phyloP scores from a whole-genome alignment of 148 eudicot genomes.

The Fallopia convolvulus region DNA sequence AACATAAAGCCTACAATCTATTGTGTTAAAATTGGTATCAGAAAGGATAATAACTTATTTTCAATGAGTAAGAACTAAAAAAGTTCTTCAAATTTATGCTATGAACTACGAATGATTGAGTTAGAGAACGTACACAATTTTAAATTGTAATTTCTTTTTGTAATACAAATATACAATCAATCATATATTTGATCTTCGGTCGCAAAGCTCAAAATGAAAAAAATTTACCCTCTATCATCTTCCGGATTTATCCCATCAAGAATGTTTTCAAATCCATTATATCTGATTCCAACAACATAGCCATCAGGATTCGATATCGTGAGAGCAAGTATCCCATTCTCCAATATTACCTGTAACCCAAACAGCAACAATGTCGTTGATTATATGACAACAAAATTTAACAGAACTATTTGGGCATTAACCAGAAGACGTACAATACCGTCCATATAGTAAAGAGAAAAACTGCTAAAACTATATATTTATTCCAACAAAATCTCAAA shows the following conservation, averaged over 20 bases:
- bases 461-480: too few relatives aligned
- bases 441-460: too few relatives aligned
- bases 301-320: slow-evolving; percentile 58
- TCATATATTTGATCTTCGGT: neutral
- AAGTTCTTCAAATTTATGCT: neutral
- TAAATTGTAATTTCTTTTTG: too few relatives aligned
- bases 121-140: neutral
- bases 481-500: too few relatives aligned
- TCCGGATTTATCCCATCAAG: slow-evolving; percentile 44
- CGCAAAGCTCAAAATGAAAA: neutral
- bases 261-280: slow-evolving; percentile 55
- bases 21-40: too few relatives aligned
- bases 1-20: too few relatives aligned
- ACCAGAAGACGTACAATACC: too few relatives aligned
- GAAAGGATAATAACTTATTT: neutral
- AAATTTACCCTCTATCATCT: slow-evolving; percentile 49
- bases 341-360: slow-evolving; percentile 48
- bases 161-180: neutral
- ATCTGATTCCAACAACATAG: slow-evolving; percentile 35
- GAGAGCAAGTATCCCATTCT: slow-evolving; percentile 54
- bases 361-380: neutral
- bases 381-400: neutral
- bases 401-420: neutral
- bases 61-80: neutral
- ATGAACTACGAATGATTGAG: neutral